Evolutionary conservation across 2,329 filamentous ascomycete species (phyloP), one percentile per base, ranked within the genome.

Genomic region (Leptodontidium sp.): DNA sequence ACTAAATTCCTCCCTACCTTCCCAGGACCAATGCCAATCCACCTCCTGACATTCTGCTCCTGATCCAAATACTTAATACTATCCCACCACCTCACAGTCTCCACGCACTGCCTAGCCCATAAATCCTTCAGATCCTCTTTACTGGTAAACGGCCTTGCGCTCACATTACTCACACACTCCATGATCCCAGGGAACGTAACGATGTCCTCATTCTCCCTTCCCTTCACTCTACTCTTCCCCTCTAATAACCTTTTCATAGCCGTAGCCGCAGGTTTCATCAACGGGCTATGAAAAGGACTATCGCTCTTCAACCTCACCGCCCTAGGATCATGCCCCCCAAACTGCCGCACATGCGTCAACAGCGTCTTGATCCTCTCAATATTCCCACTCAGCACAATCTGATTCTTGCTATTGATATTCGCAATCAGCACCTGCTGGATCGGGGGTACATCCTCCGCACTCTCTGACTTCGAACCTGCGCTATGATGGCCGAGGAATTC

Each of bases 381-480:
- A 80, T 90, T 95, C 45, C 95, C 95, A 77, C 92, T 96, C 64
- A 98, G 84, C 63, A 98, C 95, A 75, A 98, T 97, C 82, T 98
- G 95, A 78, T 97, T 97, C 82, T 94, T 96, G 79, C 91, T 93
- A 82, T 98, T 98, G 81, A 97, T 90, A 80, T 98, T 98, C 69
- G 94, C 95, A 74, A 98, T 94, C 73, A 91, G 84, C 62, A 98
- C 94, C 80, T 97, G 92, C 77, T 96, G 88, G 65, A 97, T 93
- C 3, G 93, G 88, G 21, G 92, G 91, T 38, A 90, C 81, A 73
- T 92, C 86, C 72, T 89, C 84, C 69, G 86, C 86, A 74, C 87
- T 90, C 78, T 94, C 91, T 65, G 87, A 86, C 77, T 91, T 91
- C 68, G 87, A 84, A 35, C 89, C 90, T n/a, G 87, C 84, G 70